Evolutionary conservation across 2,329 filamentous ascomycete species (phyloP), one percentile per base, ranked within the genome.

Genomic region (Chaetothyriales sp.): DNA sequence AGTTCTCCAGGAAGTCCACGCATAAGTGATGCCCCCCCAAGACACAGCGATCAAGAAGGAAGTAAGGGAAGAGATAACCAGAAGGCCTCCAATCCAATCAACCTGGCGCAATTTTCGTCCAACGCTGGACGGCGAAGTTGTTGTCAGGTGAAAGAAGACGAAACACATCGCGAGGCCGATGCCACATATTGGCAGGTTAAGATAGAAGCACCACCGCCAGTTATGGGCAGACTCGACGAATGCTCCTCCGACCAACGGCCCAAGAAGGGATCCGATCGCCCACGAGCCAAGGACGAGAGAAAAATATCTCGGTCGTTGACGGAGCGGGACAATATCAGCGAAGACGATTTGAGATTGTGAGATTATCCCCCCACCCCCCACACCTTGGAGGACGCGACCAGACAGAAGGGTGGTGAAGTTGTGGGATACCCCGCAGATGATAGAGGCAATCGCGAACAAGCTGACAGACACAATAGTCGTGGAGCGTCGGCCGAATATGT

Each of bases 401-500:
- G 67, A 60, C 8, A 72, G 62, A 47, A 74, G 60, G 36, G 67
- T 59, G 0, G 65, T 65, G 6, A 72, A 61, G 28, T 59, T 64
- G 48, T 66, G 57, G 0, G 67, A 60, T 3, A 68, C 61, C 12
- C 66, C 64, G 53, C 70, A 72, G 10, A 74, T 60, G 2, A 72
- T 64, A 0, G 70, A 70, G 12, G 73, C 73, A 7, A 68, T 56
- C 1, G 69, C 72, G 56, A 74, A 73, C 55, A 74, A 62, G 1
- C 68, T 51, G 0, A 74, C 60, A 0, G 70, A 69, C 0, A 60
- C 52, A 9, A 74, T 62, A 44, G 74, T 65, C 47, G 72, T 62
- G 4, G 65, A 61, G 19, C 70, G 70, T 18, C 73, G 70, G 2
- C 72, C 73, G 51, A 77, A 74, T 18, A 73, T 67, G 50, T 73